Base-by-base conservation (phyloP, 306 rosid species). In the Citrullus amarus region DNA sequence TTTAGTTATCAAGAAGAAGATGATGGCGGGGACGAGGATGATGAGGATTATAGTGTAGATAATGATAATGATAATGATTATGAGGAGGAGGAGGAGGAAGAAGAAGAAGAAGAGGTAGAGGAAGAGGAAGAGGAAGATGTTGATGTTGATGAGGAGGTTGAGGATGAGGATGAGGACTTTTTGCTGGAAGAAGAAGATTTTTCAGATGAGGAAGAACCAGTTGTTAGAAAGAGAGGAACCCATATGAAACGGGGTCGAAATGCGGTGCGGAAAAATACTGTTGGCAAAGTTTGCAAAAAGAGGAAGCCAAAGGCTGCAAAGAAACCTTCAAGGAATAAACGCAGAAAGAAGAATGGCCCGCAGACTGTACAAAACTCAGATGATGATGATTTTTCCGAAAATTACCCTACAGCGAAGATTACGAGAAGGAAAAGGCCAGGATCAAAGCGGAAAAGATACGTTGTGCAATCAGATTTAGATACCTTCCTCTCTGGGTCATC, bases 161-260 rank as follows among this genome's bases (percentile, higher is more conserved):
- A 72, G 6, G 85, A 83, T 12, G 88, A 84, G 4, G 88, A 83
- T 8, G 98, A 92, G 81, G 97, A 92, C 71, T 92, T 92, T 83
- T 82, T 86, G n/a, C 87, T 81, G 5, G 91, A 88, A 79, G 97
- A 92, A 80, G 99, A 92, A 76, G 92, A 90, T 81, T 91, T 75
- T 78, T 86, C 90, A 1, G 96, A 88, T 22, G 84, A 82, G 75
- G 98, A 90, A 79, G 93, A 90, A 80, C 87, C 80, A 67, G 46
- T 58, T 76, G 81, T 62, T 62, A 79, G 77, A 83, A 89, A 72
- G 85, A 92, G 82, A 93, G 87, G 75, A 83, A 86, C 80, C 65
- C 69, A 79, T 66, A 36, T 44, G 83, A 90, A 86, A 86, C 62
- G 74, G 48, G 78, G 79, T 70, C 87, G 86, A 85, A 84, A 79